phyloP scores from a whole-genome alignment of 1,139 yeast species.

The Blastobotrys ciferrii region DNA sequence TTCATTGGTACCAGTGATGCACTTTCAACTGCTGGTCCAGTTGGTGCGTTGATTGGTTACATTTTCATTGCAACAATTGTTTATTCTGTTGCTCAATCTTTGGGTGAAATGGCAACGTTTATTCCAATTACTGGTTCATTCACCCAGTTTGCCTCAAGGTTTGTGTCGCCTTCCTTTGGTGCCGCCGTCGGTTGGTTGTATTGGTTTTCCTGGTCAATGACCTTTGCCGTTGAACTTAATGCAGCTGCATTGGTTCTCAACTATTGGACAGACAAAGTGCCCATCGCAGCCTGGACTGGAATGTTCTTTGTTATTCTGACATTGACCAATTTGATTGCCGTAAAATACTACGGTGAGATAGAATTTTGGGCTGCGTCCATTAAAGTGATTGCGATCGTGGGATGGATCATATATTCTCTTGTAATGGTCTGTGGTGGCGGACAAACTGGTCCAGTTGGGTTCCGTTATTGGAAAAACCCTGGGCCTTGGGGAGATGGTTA shows the following conservation, averaged over 20 bases:
- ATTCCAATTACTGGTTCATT: slow-evolving; percentile 44
- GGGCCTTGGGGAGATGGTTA: slow-evolving; percentile 61
- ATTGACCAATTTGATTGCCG: slow-evolving; percentile 57
- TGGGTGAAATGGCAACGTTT: slow-evolving; percentile 62
- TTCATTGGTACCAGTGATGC: slow-evolving; percentile 68
- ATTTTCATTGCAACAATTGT: slow-evolving; percentile 51
- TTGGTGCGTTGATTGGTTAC: slow-evolving; percentile 59
- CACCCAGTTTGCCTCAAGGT: slow-evolving; percentile 42
- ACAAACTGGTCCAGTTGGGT: slow-evolving; percentile 65
- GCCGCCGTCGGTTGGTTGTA: slow-evolving; percentile 82
- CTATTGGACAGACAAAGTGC: slow-evolving; percentile 73
- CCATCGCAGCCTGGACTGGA: slow-evolving; percentile 73
- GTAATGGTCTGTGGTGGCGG: slow-evolving; percentile 76
- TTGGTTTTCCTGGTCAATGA: slow-evolving; percentile 86
- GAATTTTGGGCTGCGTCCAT: slow-evolving; percentile 69
- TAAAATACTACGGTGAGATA: slow-evolving; percentile 61
- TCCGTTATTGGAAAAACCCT: slow-evolving; percentile 66
- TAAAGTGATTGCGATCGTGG: slow-evolving; percentile 67
- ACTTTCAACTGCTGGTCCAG: slow-evolving; percentile 62
- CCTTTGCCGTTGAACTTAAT: slow-evolving; percentile 78
- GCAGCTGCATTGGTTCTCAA: slow-evolving; percentile 74
- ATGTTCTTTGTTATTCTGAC: slow-evolving; percentile 55
- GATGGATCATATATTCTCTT: slow-evolving; percentile 66
- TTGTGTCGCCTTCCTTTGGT: slow-evolving; percentile 53
- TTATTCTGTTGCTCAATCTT: slow-evolving; percentile 54